Conservation (phyloP, 1,284 basidiomycete species). For the Ganoderma resinaceum region DNA sequence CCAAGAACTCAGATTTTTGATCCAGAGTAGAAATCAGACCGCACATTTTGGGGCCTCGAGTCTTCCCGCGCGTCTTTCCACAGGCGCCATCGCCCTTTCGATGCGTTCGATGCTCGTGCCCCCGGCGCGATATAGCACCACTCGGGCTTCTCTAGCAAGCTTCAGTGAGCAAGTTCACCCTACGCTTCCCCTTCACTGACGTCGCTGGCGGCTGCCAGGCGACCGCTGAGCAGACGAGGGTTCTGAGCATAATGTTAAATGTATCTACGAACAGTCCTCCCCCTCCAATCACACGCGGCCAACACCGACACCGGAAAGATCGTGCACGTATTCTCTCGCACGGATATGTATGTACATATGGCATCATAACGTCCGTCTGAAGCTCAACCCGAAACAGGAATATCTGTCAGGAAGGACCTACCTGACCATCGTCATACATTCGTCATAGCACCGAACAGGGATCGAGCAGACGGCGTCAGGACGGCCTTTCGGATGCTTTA, state of each 20-base stretch:
- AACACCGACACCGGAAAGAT: conserved; percentile 22
- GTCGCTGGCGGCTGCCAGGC: conserved; percentile 28
- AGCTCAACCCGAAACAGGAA: not conserved
- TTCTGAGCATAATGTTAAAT: conserved; percentile 27
- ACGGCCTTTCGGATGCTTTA: not conserved
- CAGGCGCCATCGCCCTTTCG: conserved; percentile 8
- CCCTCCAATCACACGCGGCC: conserved; percentile 24
- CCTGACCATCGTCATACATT: too few species aligned
- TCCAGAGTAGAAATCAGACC: conserved; percentile 33
- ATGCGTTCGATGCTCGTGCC: conserved; percentile 22
- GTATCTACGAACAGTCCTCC: conserved; percentile 25
- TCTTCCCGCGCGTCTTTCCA: conserved; percentile 19
- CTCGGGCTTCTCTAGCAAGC: conserved; percentile 5
- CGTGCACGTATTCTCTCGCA: conserved; percentile 1
- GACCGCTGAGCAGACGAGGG: conserved; percentile 22
- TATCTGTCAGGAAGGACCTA: not conserved
- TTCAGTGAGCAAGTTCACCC: conserved; percentile 23
- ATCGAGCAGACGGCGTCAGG: not conserved
- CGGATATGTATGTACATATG: conserved; percentile 29
- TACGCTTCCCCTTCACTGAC: conserved; percentile 30
- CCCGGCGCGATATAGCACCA: conserved; percentile 18
- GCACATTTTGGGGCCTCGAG: conserved; percentile 17
- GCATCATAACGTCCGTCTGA: conserved; percentile 16
- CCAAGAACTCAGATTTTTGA: conserved; percentile 25
- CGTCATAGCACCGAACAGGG: conserved; percentile 10